These are phyloP conservation scores for Gautieria morchelliformis DNA, from an alignment of 768 basidiomycete genomes.

Conservation along the genomic window DNA sequence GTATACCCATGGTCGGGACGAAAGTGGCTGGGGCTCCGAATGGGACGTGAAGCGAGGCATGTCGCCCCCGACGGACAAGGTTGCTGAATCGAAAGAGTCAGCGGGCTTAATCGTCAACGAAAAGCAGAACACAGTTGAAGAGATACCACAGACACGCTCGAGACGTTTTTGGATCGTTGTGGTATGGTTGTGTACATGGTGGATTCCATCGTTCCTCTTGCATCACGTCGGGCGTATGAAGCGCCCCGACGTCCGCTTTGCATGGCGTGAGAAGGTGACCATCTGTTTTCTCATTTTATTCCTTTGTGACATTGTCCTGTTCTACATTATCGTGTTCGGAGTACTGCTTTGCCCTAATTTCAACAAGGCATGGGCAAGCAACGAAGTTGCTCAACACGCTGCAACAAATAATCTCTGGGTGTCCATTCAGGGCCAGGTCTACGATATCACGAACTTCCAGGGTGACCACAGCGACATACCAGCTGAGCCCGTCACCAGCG, in stretches of 20 bases:
- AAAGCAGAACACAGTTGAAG: no score
- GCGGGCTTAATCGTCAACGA: no score
- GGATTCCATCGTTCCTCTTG: constrained; percentile 67
- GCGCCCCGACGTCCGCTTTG: constrained; percentile 82
- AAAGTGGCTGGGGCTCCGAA: no score
- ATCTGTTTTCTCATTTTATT: constrained; percentile 79
- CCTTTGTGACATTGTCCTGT: constrained; percentile 68
- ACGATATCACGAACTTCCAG: constrained; percentile 74
- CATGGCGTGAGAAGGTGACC: constrained; percentile 89
- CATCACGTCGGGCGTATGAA: constrained; percentile 77
- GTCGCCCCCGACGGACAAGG: no score
- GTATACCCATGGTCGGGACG: no score
- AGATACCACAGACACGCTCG: no score
- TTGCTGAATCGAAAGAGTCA: no score
- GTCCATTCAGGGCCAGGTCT: constrained; percentile 72
- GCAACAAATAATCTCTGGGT: constrained; percentile 76
- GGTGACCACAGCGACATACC: constrained; percentile 82
- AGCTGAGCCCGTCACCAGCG: no score
- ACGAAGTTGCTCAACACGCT: constrained; percentile 66
- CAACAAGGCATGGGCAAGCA: constrained; percentile 72
- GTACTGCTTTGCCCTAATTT: constrained; percentile 75
- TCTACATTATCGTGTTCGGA: constrained; percentile 87
- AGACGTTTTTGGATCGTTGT: constrained; percentile 77
- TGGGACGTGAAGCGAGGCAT: no score
- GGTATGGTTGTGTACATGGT: constrained; percentile 71